These are phyloP conservation scores for Bipolaris sorokiniana DNA, from an alignment of 2,329 filamentous ascomycete species.

Conservation along the genomic window DNA sequence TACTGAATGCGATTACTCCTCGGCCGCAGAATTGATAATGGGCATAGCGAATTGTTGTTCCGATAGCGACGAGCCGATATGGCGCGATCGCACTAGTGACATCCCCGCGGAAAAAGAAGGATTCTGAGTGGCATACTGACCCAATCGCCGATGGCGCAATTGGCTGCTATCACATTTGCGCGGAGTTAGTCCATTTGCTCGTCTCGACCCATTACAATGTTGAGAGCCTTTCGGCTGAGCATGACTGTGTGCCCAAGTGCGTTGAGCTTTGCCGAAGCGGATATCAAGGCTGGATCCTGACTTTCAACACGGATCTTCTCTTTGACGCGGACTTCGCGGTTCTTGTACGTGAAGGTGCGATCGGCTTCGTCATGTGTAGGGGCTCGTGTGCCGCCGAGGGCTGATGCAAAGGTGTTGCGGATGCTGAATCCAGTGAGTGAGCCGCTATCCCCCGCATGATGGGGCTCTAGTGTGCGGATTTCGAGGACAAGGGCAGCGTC, in stretches of 20 bases:
- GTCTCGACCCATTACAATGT: slow-evolving; percentile 76
- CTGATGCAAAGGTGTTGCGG: slow-evolving; percentile 60
- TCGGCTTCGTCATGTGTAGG: slow-evolving; percentile 70
- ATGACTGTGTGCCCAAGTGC: slow-evolving; percentile 76
- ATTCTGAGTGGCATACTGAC: slow-evolving; percentile 8
- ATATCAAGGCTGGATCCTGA: slow-evolving; percentile 85
- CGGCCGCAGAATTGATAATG: slow-evolving; percentile 25
- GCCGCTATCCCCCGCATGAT: slow-evolving; percentile 36
- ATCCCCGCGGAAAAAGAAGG: slow-evolving; percentile 30
- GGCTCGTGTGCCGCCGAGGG: slow-evolving; percentile 51
- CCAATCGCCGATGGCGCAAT: slow-evolving; percentile 20
- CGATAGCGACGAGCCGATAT: slow-evolving; percentile 42
- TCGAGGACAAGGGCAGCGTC: slow-evolving; percentile 64
- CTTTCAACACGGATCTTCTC: slow-evolving; percentile 91
- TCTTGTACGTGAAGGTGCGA: slow-evolving; percentile 71
- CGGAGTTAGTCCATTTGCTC: slow-evolving; percentile 40
- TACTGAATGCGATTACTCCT: slow-evolving; percentile 17
- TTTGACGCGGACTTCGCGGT: slow-evolving; percentile 78
- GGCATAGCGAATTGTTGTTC: slow-evolving; percentile 34
- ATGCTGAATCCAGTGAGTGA: slow-evolving; percentile 58
- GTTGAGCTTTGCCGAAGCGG: slow-evolving; percentile 80
- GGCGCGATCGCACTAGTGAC: slow-evolving; percentile 25
- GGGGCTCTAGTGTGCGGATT: slow-evolving; percentile 71
- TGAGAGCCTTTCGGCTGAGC: slow-evolving; percentile 73
- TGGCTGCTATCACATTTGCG: slow-evolving; percentile 15